Conservation (phyloP, 768 basidiomycete species). For the Rubroboletus pulcherrimus region DNA sequence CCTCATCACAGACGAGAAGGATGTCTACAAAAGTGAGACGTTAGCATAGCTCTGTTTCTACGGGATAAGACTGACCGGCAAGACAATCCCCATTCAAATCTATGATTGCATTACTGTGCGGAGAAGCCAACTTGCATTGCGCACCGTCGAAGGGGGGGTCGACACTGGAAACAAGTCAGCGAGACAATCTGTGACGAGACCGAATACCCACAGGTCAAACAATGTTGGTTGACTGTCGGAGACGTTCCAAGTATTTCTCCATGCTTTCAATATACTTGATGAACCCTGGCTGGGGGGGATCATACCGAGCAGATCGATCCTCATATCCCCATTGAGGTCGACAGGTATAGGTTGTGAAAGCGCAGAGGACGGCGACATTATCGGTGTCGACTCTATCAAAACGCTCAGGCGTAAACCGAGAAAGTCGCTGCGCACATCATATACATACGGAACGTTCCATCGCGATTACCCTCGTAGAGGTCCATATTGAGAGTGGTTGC, state of each 20-base stretch:
- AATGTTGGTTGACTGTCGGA: conserved; percentile 49
- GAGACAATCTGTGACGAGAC: not conserved
- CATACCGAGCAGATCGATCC: conserved; percentile 80
- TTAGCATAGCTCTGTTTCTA: not conserved
- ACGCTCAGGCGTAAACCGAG: not conserved
- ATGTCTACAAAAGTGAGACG: conserved; percentile 51
- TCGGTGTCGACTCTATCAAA: conserved; percentile 31
- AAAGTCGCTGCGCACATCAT: not conserved
- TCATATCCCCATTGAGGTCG: conserved; percentile 85
- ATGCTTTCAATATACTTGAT: conserved; percentile 51
- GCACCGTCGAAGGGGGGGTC: conserved; percentile 57
- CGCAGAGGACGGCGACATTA: conserved; percentile 60
- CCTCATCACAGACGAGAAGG: conserved; percentile 81
- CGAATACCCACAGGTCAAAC: conserved; percentile 60
- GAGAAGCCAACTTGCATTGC: conserved; percentile 76
- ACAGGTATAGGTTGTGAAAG: conserved; percentile 80
- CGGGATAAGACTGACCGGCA: conserved; percentile 50
- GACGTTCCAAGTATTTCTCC: conserved; percentile 78
- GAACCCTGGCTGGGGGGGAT: conserved; percentile 39
- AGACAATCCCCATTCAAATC: conserved; percentile 96
- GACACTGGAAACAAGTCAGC: conserved; percentile 35
- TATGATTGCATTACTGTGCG: conserved; percentile 92
- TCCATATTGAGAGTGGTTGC: conserved; percentile 57
- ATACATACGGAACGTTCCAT: conserved; percentile 63
- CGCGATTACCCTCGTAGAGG: conserved; percentile 62